phyloP scores from a whole-genome alignment of 2,329 filamentous ascomycete genomes.

The Cladosporium sp. region DNA sequence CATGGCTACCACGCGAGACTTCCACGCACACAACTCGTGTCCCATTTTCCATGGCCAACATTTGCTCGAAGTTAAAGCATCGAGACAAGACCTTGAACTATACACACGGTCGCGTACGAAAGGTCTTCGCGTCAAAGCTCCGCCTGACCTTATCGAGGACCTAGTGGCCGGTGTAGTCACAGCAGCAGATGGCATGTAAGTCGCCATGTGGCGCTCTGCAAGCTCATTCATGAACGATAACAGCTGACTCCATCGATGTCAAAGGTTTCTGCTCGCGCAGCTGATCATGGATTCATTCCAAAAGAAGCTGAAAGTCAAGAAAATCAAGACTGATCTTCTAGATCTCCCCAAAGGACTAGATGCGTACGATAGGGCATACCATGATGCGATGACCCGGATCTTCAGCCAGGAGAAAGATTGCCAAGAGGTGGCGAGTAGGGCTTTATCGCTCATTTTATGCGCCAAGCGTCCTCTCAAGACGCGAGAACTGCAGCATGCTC shows the following conservation, averaged over 20 bases:
- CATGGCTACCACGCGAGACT: neutral
- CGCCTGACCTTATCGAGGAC: neutral
- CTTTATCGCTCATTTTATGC: neutral
- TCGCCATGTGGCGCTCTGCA: neutral
- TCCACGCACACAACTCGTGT: neutral
- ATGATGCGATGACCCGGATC: neutral
- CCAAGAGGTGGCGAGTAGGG: neutral
- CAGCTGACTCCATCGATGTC: neutral
- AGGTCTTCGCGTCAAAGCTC: neutral
- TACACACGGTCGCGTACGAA: neutral
- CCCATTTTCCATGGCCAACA: neutral
- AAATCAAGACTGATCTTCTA: neutral
- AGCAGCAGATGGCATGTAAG: slow-evolving; percentile 6
- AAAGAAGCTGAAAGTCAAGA: neutral
- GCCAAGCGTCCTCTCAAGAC: neutral
- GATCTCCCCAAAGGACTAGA: neutral
- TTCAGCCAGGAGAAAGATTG: neutral
- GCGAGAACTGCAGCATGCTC: neutral
- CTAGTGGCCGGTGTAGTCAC: neutral
- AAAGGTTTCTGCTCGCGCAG: neutral
- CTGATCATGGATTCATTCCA: slow-evolving; percentile 10
- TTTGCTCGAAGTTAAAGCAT: neutral
- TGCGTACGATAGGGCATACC: neutral
- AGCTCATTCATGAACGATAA: neutral
- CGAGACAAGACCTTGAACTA: neutral